These are phyloP conservation scores for Phytophthora fragariae DNA, from an alignment of 352 stramenopile genomes.

Conservation along the genomic window DNA sequence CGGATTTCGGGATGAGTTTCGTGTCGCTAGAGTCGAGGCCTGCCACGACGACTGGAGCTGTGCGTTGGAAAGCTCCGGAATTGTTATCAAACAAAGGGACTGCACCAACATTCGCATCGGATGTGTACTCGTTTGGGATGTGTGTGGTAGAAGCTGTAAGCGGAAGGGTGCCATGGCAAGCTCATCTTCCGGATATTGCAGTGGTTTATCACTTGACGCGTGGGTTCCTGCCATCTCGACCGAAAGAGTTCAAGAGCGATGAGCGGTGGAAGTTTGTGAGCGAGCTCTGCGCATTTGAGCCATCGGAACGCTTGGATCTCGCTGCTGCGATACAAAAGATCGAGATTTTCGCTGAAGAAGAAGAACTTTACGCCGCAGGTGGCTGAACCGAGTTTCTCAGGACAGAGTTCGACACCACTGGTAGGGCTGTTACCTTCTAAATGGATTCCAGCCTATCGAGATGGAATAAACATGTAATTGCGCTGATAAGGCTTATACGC, in stretches of 20 bases:
- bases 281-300: constrained; percentile 4
- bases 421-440: neutral
- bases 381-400: neutral
- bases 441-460: neutral
- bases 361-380: neutral
- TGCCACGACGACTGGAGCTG: neutral
- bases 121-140: constrained; percentile 25
- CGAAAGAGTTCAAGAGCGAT: neutral
- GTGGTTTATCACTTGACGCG: constrained; percentile 11
- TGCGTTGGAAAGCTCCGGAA: constrained; percentile 17
- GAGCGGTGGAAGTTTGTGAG: constrained; percentile 10
- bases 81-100: neutral
- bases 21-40: constrained; percentile 5
- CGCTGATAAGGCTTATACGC: no score
- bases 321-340: neutral
- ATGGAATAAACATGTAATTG: no score
- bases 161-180: constrained; percentile 1
- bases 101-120: constrained; percentile 8
- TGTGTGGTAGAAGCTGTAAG: constrained; percentile 16
- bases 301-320: neutral
- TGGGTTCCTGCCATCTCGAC: constrained; percentile 3
- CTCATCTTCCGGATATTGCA: neutral
- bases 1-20: constrained; percentile 37
- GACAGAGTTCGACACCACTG: neutral
- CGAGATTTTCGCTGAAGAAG: neutral